Evolutionary conservation across 1,139 yeast genomes (phyloP), one percentile per base, ranked within the genome.

Genomic region (Yamadazyma friedrichii): DNA sequence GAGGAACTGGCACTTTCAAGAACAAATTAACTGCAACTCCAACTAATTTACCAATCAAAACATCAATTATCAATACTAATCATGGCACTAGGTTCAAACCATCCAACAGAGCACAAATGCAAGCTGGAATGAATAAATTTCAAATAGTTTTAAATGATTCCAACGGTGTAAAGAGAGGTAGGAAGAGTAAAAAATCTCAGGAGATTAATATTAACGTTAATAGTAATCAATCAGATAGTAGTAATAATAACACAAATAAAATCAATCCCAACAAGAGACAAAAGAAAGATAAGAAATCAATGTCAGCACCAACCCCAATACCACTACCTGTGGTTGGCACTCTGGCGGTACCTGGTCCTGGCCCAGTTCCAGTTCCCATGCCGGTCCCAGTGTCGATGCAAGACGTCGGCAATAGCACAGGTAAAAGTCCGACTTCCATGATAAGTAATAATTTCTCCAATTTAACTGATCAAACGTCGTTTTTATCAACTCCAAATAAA

Each of bases 131-230:
- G 69, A 70, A 67, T 50, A 72, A 73, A 55, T 76, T 76, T 52
- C 82, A 76, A 54, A 76, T 76, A 44, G 76, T 76, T 1, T 68
- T 76, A 42, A 67, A 78, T 3, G 81, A 76, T 52, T 74, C 74
- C 33, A 74, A 68, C 48, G 66, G 67, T 66, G 67, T 50, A 59
- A 61, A 45, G 61, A 62, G 52, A 56, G 61, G 47, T 60, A 64
- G 57, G 59, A 61, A 45, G 53, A 45, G 45, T 12, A 46, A 35
- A 28, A 50, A 44, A 29, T n/a, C n/a, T n/a, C n/a, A n/a, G n/a
- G n/a, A n/a, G n/a, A n/a, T n/a, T n/a, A 20, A 20, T 20, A 6
- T 6, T 8, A 20, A 20, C 24, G 24, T 8, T 20, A 20, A 20
- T 20, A 20, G 8, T 20, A 20, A n/a, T n/a, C n/a, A 20, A 20